Conservation (phyloP, 768 basidiomycete species). For the Strobilomyces echinocephalus region DNA sequence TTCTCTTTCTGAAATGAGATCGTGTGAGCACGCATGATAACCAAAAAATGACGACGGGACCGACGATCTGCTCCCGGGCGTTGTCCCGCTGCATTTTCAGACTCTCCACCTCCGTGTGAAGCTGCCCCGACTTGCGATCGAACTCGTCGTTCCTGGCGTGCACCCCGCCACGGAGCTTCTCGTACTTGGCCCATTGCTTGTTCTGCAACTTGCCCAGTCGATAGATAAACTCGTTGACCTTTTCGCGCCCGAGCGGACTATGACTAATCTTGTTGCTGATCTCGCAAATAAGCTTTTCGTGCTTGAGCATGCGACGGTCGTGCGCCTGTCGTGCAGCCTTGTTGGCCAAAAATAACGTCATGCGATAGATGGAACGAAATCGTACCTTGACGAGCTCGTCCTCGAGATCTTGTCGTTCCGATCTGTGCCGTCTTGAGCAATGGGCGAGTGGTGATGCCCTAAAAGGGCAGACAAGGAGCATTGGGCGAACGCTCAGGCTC, state of each 20-base stretch:
- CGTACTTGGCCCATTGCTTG: slow-evolving; percentile 56
- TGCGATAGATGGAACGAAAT: not conserved
- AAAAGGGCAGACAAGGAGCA: no score
- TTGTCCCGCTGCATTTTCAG: slow-evolving; percentile 49
- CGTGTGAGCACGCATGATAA: no score
- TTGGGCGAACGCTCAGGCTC: no score
- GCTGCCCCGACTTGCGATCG: slow-evolving; percentile 49
- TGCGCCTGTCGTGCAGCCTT: slow-evolving; percentile 50
- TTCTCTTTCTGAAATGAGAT: slow-evolving; percentile 39
- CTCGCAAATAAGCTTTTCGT: slow-evolving; percentile 70
- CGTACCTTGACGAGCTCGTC: no score
- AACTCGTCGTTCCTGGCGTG: slow-evolving; percentile 60
- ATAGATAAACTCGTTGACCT: slow-evolving; percentile 69
- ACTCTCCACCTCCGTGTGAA: slow-evolving; percentile 52
- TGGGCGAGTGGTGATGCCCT: no score
- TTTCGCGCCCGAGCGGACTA: slow-evolving; percentile 62
- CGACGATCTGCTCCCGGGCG: slow-evolving; percentile 56
- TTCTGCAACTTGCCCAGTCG: slow-evolving; percentile 59
- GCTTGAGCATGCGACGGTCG: slow-evolving; percentile 58
- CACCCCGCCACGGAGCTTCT: slow-evolving; percentile 64
- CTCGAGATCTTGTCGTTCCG: no score
- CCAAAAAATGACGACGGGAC: slow-evolving; percentile 9
- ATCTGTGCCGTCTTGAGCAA: no score
- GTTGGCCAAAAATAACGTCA: not conserved
- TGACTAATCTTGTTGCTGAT: slow-evolving; percentile 62